phyloP scores from a whole-genome alignment of 768 basidiomycete species.

The Suillus lakei region DNA sequence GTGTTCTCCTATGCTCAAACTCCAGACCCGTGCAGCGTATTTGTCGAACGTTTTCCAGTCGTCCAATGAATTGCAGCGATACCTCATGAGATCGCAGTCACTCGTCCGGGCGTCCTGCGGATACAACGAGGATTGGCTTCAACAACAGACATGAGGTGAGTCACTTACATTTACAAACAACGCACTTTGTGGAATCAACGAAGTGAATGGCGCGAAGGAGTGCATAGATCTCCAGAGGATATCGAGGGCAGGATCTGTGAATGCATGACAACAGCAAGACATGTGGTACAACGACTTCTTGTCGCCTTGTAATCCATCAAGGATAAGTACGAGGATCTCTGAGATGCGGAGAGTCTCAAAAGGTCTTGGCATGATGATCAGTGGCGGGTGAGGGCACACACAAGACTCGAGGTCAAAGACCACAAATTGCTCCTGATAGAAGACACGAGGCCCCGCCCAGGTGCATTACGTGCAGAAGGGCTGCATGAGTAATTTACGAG shows the following conservation, averaged over 20 bases:
- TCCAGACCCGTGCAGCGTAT: constrained; percentile 11
- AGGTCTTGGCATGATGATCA: constrained; percentile 1
- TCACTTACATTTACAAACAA: constrained; percentile 7
- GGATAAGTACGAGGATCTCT: background rate
- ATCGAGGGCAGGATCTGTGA: constrained; percentile 12
- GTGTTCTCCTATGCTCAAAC: constrained; percentile 5
- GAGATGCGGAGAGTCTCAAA: constrained; percentile 3
- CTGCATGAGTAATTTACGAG: too few species aligned
- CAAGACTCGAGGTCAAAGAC: background rate
- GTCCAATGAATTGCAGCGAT: background rate
- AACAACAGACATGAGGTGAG: background rate
- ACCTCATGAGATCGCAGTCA: background rate
- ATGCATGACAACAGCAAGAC: constrained; percentile 7
- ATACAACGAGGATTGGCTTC: background rate
- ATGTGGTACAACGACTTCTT: constrained; percentile 7
- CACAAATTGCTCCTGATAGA: background rate
- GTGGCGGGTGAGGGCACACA: background rate
- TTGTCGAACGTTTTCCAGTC: constrained; percentile 11
- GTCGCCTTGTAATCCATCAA: constrained; percentile 8
- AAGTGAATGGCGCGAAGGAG: constrained; percentile 8
- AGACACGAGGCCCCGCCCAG: background rate
- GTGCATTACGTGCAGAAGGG: background rate
- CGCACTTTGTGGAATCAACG: constrained; percentile 5
- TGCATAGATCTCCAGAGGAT: constrained; percentile 5
- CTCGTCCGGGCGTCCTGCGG: background rate